Evolutionary conservation across 352 stramenopile species (phyloP), one percentile per base, ranked within the genome.

Genomic region (Globisporangium abappressorium): DNA sequence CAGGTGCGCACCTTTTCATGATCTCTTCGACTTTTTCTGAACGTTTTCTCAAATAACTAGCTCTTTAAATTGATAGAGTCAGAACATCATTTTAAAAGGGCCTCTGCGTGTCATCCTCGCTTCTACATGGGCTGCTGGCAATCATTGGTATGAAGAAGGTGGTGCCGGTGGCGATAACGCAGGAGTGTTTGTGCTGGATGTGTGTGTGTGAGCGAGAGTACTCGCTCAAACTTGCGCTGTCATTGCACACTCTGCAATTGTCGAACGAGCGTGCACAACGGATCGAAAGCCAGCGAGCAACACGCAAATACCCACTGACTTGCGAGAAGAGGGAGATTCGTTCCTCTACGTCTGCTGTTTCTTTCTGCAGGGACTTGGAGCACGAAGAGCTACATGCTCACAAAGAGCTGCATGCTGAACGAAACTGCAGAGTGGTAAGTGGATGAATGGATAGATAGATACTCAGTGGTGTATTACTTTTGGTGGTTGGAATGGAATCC

Each of bases 391-490:
- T 57, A 22, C 26, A 20, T 8, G 53, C 14, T 14, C 22, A 38
- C 12, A 15, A 41, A 41, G 18, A 12, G 43, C 43, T 51, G 4
- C 43, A 4, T n/a, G 6, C 12, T 22, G 47, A 30, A 26, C n/a
- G 24, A 14, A 24, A 18, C 26, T 18, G 24, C 51, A 36, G 24
- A 14, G 26, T 11, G 54, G n/a, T 20, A 41, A 59, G 28, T n/a
- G 14, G 9, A 34, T 28, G 33, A 7, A 33, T 28, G 20, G 22
- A 57, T 58, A 58, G 53, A 58, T 59, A 43, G 26, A 59, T 24
- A 59, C 26, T 20, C 54, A 59, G 8, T 59, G 28, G 3, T 59
- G 33, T 59, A 43, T 59, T 59, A 59, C 54, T 57, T 26, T 53
- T 22, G 46, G 28, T 43, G 36, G 36, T 43, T 43, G 36, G 36